Conservation (phyloP, 78 protist genomes). For the Blattamonas nauphoetae region DNA sequence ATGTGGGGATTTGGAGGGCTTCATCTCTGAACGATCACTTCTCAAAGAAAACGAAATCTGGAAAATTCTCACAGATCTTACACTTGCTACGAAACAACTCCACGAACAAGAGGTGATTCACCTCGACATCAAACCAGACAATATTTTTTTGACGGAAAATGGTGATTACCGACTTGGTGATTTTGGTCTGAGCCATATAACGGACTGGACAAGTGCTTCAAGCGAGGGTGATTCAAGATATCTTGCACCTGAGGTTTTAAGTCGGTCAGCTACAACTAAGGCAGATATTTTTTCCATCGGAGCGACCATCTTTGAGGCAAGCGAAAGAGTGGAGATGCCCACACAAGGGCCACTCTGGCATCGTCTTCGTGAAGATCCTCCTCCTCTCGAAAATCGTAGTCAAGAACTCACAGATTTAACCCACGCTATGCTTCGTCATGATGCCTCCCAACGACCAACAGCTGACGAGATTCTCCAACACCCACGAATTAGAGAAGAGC, state of each 20-base stretch:
- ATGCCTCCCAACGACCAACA: background rate
- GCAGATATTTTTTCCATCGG: constrained; percentile 51
- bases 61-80: constrained; percentile 39
- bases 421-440: background rate
- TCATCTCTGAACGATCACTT: background rate
- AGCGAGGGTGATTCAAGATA: constrained; percentile 48
- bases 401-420: background rate
- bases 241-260: constrained; percentile 45
- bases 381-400: background rate
- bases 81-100: constrained; percentile 47
- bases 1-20: constrained; percentile 38
- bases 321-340: constrained; percentile 49
- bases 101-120: constrained; percentile 56
- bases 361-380: background rate
- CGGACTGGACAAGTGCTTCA: background rate
- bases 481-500: too few relatives aligned
- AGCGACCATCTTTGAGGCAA: constrained; percentile 46
- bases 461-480: background rate
- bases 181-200: constrained; percentile 45
- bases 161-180: constrained; percentile 60
- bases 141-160: constrained; percentile 41
- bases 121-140: constrained; percentile 69
- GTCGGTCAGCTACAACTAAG: constrained; percentile 15
- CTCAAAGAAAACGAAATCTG: constrained; percentile 46
- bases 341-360: constrained; percentile 53